Evolutionary conservation across 2,329 filamentous ascomycete species (phyloP), one percentile per base, ranked within the genome.

Genomic region (Colletotrichum acutatum): DNA sequence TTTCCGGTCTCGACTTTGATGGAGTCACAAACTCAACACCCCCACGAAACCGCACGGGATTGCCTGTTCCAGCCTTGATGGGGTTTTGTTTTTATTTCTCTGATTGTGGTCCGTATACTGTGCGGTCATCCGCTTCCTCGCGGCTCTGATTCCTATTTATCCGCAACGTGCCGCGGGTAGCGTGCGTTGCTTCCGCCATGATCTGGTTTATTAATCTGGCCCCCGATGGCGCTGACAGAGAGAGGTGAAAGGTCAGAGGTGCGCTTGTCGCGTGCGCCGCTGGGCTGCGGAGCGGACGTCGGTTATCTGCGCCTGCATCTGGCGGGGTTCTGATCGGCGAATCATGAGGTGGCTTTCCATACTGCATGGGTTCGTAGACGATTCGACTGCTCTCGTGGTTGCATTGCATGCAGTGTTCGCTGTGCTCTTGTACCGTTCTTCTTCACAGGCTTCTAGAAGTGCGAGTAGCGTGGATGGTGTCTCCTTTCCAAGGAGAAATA

Each of bases 61-160:
- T 71, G 24, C 68, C 68, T 64, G 56, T 71, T 71, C 59, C 46
- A 61, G 68, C 68, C 60, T 53, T 28, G 46, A 32, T 52, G 24
- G 30, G n/a, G 3, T 37, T 54, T 5, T 12, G 16, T 3, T 11
- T 34, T 34, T 11, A 12, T 54, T 14, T 16, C 26, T 49, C 24
- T 52, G 30, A 16, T 28, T 37, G n/a, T 22, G 19, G 30, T 49
- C 19, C 19, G 28, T 32, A 28, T n/a, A 26, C 32, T 63, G 37
- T 42, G 37, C 7, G 37, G 1, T 63, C 26, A 53, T 53, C 61
- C 61, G 61, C 28, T 53, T 53, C 52, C 52, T 26, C 60, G 14
- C 46, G 57, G 46, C 22, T 46, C 34, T 60, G 57, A 11, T n/a
- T 46, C 4, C 4, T 26, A 14, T 5, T 16, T n/a, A 6, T 12